These are phyloP conservation scores for Aspergillus panamensis DNA, from an alignment of 495 filamentous ascomycete species.

Conservation along the genomic window DNA sequence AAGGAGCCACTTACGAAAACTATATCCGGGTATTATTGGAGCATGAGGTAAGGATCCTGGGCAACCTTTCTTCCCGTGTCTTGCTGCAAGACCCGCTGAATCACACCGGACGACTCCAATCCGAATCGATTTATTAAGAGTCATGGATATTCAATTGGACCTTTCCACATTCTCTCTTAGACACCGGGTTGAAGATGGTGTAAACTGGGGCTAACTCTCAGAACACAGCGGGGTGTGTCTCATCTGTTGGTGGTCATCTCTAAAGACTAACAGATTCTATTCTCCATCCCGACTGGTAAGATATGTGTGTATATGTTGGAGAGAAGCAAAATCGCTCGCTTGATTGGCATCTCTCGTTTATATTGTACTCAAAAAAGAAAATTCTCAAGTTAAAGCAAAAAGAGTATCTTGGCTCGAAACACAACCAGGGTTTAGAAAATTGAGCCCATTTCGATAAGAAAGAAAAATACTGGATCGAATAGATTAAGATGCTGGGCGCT, in stretches of 20 bases:
- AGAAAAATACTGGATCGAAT: background rate
- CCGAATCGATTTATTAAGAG: background rate
- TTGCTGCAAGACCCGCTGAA: conserved; percentile 6
- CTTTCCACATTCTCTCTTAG: background rate
- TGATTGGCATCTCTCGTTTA: background rate
- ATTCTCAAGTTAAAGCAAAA: too few relatives aligned
- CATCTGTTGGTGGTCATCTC: too few relatives aligned
- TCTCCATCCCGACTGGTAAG: too few relatives aligned
- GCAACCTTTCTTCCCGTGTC: background rate
- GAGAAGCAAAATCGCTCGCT: background rate
- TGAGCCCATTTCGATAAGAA: too few relatives aligned
- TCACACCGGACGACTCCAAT: conserved; percentile 12
- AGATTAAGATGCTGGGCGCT: conserved; percentile 4
- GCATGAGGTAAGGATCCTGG: background rate
- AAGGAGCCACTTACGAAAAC: conserved; percentile 2
- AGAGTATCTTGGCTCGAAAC: too few relatives aligned
- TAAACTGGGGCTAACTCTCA: background rate
- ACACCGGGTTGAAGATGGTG: background rate
- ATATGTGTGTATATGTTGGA: too few relatives aligned
- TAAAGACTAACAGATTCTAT: too few relatives aligned
- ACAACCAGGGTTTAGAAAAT: too few relatives aligned
- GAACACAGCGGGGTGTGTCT: too few relatives aligned
- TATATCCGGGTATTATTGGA: conserved; percentile 5
- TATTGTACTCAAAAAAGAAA: too few relatives aligned
- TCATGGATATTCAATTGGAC: background rate